Conservation (phyloP, 2,329 filamentous ascomycete species). For the Aureobasidium sp. region DNA sequence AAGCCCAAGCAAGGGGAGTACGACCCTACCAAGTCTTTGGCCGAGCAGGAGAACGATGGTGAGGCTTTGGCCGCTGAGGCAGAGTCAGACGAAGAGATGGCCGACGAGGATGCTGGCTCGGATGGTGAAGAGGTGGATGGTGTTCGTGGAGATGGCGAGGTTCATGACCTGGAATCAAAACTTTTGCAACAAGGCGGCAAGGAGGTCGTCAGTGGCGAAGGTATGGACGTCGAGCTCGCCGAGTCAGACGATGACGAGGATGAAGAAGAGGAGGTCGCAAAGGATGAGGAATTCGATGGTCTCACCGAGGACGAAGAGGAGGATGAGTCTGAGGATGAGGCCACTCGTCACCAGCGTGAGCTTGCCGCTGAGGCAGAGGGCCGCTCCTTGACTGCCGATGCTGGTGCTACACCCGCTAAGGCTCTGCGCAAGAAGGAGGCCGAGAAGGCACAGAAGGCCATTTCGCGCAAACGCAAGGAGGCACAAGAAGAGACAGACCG, state of each 20-base stretch:
- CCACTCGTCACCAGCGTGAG: slow-evolving; percentile 70
- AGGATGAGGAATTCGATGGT: slow-evolving; percentile 37
- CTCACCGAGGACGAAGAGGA: slow-evolving; percentile 39
- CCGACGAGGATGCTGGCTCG: slow-evolving; percentile 31
- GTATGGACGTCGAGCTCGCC: slow-evolving; percentile 41
- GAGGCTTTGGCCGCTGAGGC: slow-evolving; percentile 55
- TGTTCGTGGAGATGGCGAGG: slow-evolving; percentile 29
- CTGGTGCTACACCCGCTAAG: slow-evolving; percentile 49
- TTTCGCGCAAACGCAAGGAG: slow-evolving; percentile 49
- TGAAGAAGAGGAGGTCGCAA: slow-evolving; percentile 38
- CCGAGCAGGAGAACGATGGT: slow-evolving; percentile 78
- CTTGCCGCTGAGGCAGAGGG: slow-evolving; percentile 87
- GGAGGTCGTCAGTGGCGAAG: slow-evolving; percentile 22
- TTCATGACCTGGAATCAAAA: slow-evolving; percentile 26
- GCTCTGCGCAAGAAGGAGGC: slow-evolving; percentile 57
- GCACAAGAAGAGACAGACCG: slow-evolving; percentile 85
- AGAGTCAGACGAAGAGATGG: slow-evolving; percentile 38
- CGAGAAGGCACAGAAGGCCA: slow-evolving; percentile 60
- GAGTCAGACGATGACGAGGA: slow-evolving; percentile 38
- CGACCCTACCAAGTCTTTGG: slow-evolving; percentile 78
- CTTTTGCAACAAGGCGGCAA: slow-evolving; percentile 17
- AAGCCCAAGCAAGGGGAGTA: slow-evolving; percentile 80
- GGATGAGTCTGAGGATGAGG: slow-evolving; percentile 51
- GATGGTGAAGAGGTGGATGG: slow-evolving; percentile 28
- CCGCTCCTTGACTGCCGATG: slow-evolving; percentile 37